phyloP scores from a whole-genome alignment of 208 protist species.

The Trypanosoma theileri region DNA sequence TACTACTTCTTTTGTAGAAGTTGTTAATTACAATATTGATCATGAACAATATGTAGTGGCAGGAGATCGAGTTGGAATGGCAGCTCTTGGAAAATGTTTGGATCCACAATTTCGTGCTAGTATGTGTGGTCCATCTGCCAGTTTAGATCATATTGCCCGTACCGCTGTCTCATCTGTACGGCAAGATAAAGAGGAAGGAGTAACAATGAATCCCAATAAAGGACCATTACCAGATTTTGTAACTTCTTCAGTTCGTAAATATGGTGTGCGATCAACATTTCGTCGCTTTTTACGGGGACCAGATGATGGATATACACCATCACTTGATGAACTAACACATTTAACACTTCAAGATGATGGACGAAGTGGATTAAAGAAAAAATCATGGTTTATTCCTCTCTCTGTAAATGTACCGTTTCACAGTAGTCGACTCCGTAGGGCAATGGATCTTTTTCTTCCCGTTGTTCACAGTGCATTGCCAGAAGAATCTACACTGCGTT shows the following conservation, averaged over 20 bases:
- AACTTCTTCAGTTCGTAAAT: constrained; percentile 56
- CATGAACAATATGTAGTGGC: constrained; percentile 85
- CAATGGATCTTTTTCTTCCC: constrained; percentile 74
- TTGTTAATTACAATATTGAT: constrained; percentile 77
- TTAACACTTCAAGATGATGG: constrained; percentile 84
- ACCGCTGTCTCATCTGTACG: constrained; percentile 51
- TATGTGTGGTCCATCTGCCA: constrained; percentile 21
- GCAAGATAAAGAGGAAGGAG: constrained; percentile 61
- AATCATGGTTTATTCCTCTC: constrained; percentile 90
- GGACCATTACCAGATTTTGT: constrained; percentile 55
- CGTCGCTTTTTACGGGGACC: constrained; percentile 79
- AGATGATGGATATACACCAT: constrained; percentile 82
- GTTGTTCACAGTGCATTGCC: constrained; percentile 69
- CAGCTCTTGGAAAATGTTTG: constrained; percentile 81
- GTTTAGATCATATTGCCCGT: constrained; percentile 43
- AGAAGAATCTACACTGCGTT: constrained; percentile 53
- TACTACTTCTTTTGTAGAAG: constrained; percentile 83
- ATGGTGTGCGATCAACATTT: constrained; percentile 59
- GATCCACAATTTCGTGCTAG: constrained; percentile 87
- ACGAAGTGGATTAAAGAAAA: constrained; percentile 84
- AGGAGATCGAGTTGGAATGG: constrained; percentile 67
- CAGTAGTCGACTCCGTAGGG: constrained; percentile 55
- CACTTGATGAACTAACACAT: constrained; percentile 68
- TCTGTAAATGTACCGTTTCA: constrained; percentile 83
- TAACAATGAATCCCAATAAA: constrained; percentile 57